Evolutionary conservation across 164 flowering plant species (phyloP), one percentile per base, ranked within the genome.

Genomic region (Platanus orientalis): DNA sequence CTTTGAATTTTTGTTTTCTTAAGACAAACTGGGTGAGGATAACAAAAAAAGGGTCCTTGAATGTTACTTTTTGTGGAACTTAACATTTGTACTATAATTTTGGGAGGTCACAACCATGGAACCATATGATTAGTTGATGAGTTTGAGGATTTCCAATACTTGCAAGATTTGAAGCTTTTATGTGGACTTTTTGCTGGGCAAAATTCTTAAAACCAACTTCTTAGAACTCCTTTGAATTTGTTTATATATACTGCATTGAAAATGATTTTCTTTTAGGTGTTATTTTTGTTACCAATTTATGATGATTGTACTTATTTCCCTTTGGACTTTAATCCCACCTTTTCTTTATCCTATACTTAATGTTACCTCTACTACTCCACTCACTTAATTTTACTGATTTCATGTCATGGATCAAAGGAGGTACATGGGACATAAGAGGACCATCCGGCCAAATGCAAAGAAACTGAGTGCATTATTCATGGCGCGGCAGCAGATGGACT

Each of bases 371-470:
- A 1, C 21, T 20, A 19, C 16, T 27, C 65, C 9, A 12, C 1
- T 28, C 34, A 5, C 21, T 34, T 58, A 17, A 17, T 28, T 60
- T 20, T 57, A 14, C 50, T 66, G 4, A 52, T 64, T 27, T 57
- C 28, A 20, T 63, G 54, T 51, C n/a, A 14, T 71, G 66, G 44
- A 54, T 57, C 21, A 60, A 58, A 95, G 99, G 98, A 90, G 99
- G 73, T 95, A 92, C 69, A 76, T 83, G 87, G 98, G 99, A 48
- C 98, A 95, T 71, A 90, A 88, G 72, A 84, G 98, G 70, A 92
- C 99, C 57, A 90, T 92, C 60, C 74, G 91, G 54, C 99, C 99
- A 54, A 92, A 95, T 82, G 86, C 98, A 19, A 88, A 86, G 76
- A 85, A 66, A 79, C 87, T 95, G 21, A 87, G 89, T 75, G 57